Evolutionary conservation across 1,284 basidiomycete species (phyloP).

Genomic region (Sporisorium scitamineum): DNA sequence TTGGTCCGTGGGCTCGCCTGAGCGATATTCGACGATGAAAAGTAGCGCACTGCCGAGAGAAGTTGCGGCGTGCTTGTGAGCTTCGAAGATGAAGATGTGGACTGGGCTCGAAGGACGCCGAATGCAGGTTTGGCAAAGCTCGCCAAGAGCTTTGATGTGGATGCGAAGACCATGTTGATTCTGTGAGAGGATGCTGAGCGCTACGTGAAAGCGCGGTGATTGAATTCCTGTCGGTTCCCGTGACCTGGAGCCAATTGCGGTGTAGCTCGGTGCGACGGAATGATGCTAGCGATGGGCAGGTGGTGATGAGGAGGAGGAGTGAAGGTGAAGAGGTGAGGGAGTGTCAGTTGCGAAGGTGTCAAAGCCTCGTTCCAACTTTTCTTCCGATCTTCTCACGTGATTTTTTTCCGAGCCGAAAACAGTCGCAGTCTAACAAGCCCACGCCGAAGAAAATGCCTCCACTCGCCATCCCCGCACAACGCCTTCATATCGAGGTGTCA

Average conservation of each 20-base stretch:
- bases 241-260: too few relatives aligned
- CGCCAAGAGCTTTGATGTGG: conserved; percentile 23
- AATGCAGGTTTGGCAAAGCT: conserved; percentile 26
- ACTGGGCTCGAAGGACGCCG: conserved; percentile 13
- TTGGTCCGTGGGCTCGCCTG: conserved; percentile 35
- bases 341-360: conserved; percentile 7
- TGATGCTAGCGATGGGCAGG: conserved; percentile 1
- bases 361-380: conserved; percentile 33
- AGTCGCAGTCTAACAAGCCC: conserved; percentile 9
- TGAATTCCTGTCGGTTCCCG: too few relatives aligned
- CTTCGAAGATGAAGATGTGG: background rate
- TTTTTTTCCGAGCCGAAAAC: background rate
- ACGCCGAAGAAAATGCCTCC: conserved; percentile 1
- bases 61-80: background rate
- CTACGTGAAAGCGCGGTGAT: background rate
- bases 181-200: background rate
- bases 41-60: conserved; percentile 4
- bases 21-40: conserved; percentile 18
- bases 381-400: conserved; percentile 36
- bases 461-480: conserved; percentile 1
- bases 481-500: background rate
- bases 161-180: conserved; percentile 21
- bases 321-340: background rate
- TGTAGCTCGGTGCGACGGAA: too few relatives aligned
- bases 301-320: background rate